Conservation (phyloP, 1,284 basidiomycete species). For the Malassezia pachydermatis region DNA sequence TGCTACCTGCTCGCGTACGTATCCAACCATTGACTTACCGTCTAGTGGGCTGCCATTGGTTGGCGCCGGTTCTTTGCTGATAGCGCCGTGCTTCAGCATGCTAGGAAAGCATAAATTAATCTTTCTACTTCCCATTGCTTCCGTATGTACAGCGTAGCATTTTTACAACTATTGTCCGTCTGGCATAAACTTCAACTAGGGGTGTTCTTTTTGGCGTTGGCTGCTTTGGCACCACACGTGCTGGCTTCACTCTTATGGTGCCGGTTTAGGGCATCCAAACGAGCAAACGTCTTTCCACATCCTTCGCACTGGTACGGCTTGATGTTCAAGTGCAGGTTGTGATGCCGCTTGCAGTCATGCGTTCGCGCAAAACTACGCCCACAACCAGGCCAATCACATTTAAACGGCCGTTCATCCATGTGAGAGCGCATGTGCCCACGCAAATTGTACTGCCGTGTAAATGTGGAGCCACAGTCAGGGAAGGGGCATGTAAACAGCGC, state of each 20-base stretch:
- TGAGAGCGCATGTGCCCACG: slow-evolving; percentile 87
- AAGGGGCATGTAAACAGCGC: slow-evolving; percentile 86
- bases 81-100: slow-evolving; percentile 1
- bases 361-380: slow-evolving; percentile 86
- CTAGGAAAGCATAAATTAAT: background rate
- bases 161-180: no score
- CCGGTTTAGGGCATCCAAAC: slow-evolving; percentile 76
- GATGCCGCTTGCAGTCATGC: slow-evolving; percentile 81
- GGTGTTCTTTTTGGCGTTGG: slow-evolving; percentile 17
- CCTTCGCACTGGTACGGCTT: slow-evolving; percentile 77
- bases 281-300: slow-evolving; percentile 86
- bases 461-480: slow-evolving; percentile 86
- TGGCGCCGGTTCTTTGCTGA: slow-evolving; percentile 38
- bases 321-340: slow-evolving; percentile 61
- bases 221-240: slow-evolving; percentile 21
- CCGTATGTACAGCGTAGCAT: background rate
- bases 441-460: slow-evolving; percentile 51
- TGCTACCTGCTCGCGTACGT: slow-evolving; percentile 3
- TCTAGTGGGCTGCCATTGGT: slow-evolving; percentile 25
- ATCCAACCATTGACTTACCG: background rate
- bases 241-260: slow-evolving; percentile 37
- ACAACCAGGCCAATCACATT: slow-evolving; percentile 84
- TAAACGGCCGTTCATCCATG: slow-evolving; percentile 84
- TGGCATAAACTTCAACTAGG: no score
- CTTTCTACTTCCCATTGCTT: background rate